A percentile compares a stretch with the other conserved stretches of the same genome.
These are phyloP conservation scores for Filosporella fistucella DNA, from an alignment of 495 filamentous ascomycete genomes.

Conservation along the genomic window DNA sequence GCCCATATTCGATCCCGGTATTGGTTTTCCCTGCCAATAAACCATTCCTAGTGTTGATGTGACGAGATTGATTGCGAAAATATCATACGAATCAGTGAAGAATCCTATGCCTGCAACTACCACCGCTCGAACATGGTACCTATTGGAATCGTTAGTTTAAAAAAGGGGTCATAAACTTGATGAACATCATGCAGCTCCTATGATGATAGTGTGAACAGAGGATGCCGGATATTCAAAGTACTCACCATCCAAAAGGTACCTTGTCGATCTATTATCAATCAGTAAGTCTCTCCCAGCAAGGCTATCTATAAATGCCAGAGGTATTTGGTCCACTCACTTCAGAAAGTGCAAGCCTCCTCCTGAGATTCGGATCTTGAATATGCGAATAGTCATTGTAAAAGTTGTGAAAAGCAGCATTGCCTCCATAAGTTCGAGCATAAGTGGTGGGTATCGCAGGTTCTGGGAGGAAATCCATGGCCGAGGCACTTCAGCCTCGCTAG, in stretches of 20 bases:
- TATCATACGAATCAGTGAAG: conserved; percentile 75
- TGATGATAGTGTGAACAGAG: background rate
- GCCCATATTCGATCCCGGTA: background rate
- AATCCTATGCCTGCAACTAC: conserved; percentile 78
- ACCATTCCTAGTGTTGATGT: conserved; percentile 66
- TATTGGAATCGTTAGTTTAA: background rate
- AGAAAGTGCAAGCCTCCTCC: conserved; percentile 64
- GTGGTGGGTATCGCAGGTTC: conserved; percentile 14
- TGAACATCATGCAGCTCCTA: background rate
- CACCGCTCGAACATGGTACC: conserved; percentile 69
- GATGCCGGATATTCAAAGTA: conserved; percentile 55
- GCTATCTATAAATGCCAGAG: no score
- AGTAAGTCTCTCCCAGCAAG: no score
- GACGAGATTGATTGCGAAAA: conserved; percentile 75
- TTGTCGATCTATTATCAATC: conserved; percentile 51
- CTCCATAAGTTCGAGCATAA: conserved; percentile 33
- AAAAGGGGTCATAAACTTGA: no score
- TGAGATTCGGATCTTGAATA: conserved; percentile 65
- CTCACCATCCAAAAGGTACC: conserved; percentile 70
- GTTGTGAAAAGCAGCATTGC: conserved; percentile 55
- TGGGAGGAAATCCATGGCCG: conserved; percentile 16
- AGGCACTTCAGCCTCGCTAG: background rate
- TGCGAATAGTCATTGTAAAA: conserved; percentile 55
- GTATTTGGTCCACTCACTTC: conserved; percentile 37
- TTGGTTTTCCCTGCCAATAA: conserved; percentile 25